Evolutionary conservation across 768 basidiomycete genomes (phyloP).

Genomic region (Leccinum fibrillosum): DNA sequence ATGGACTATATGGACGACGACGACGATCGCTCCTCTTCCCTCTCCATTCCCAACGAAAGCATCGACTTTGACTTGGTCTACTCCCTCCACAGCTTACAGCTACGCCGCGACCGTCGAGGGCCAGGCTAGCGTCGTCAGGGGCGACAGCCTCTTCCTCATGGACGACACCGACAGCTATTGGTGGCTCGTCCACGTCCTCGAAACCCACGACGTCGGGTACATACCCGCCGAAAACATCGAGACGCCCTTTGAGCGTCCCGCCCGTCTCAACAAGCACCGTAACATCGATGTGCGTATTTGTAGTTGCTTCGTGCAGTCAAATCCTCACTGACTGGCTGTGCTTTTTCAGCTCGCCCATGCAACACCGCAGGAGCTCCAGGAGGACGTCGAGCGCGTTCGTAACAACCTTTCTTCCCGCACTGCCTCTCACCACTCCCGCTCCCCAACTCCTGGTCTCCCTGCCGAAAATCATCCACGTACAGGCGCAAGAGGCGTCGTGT

Average conservation of each 20-base stretch:
- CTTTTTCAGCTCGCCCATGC: constrained; percentile 31
- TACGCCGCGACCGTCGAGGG: constrained; percentile 93
- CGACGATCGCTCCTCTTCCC: constrained; percentile 74
- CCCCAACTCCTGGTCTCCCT: constrained; percentile 39
- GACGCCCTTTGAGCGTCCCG: constrained; percentile 94
- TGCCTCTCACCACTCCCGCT: constrained; percentile 49
- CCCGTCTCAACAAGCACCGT: constrained; percentile 35
- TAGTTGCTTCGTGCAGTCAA: too few species aligned
- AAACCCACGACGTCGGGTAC: constrained; percentile 98
- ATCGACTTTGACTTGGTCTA: constrained; percentile 94
- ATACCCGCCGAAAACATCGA: constrained; percentile 99
- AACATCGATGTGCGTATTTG: too few species aligned
- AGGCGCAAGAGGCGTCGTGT: constrained; percentile 57
- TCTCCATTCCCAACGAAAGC: constrained; percentile 86
- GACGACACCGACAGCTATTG: constrained; percentile 99
- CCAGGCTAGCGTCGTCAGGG: constrained; percentile 98
- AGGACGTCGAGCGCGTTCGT: constrained; percentile 54
- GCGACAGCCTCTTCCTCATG: constrained; percentile 93
- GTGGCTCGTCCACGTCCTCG: constrained; percentile 99
- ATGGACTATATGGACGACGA: constrained; percentile 68
- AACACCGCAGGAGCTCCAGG: constrained; percentile 52
- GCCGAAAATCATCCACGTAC: constrained; percentile 20
- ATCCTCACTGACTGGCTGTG: neutral
- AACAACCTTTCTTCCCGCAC: constrained; percentile 47
- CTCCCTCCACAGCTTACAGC: constrained; percentile 80